Evolutionary conservation across 2,329 filamentous ascomycete genomes (phyloP), one percentile per base, ranked within the genome.

Genomic region (Aspergillus fischeri): DNA sequence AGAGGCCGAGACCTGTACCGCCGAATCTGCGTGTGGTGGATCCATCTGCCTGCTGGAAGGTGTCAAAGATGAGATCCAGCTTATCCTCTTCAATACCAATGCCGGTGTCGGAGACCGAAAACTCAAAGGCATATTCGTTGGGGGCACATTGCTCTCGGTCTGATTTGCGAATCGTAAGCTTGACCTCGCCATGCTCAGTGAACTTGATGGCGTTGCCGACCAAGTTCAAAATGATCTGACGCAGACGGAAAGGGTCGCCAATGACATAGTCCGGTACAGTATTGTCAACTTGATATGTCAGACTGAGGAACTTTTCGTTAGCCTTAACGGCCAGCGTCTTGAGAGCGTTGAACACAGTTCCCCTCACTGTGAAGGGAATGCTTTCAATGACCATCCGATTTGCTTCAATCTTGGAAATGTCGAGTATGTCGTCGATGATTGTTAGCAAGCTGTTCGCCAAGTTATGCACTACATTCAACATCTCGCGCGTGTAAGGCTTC

Each of bases 181-280:
- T 95, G 67, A 99, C 94, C 73, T 96, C 92, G 60, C 94, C 94
- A 67, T 95, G 89, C 75, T 97, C 93, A 3, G 94, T 97, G 74
- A 99, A 99, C 73, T 99, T 99, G 81, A 99, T 97, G 55, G 94
- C 93, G 69, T 99, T 99, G 70, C 94, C 94, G 54, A 97, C 93
- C 56, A 99, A 80, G 76, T 99, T 99, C 56, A 97, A 83, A 61
- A 97, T 97, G 67, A 99, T 96, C 76, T 99, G 94, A 61, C 93
- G 87, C 56, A 97, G 80, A 75, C 94, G 89, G 88, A 97, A 97
- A 1, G 92, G 95, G 73, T 99, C 94, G 60, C 94, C 94, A 61
- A 97, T 88, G 44, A 97, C 92, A 72, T 96, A 92, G 73, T 97
- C 93, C 3, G 93, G 93, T 45, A 97, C 91, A 3, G 90, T 91